A percentile compares a stretch with the other conserved stretches of the same genome.
Evolutionary conservation across 495 filamentous ascomycete genomes (phyloP).

Genomic region (Podospora anserina): DNA sequence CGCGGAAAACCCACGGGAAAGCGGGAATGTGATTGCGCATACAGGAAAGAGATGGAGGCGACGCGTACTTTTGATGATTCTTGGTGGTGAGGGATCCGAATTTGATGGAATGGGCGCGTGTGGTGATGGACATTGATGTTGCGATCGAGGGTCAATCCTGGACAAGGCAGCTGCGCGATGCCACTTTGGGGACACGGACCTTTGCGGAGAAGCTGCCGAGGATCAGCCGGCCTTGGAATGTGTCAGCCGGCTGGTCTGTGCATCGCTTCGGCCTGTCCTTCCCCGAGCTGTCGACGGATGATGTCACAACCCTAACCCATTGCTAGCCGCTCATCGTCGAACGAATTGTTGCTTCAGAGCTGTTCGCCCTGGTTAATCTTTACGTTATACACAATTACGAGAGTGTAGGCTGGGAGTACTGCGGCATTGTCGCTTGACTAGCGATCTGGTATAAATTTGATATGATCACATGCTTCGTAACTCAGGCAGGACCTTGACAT

Average conservation of each 20-base stretch:
- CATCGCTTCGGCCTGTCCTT: neutral
- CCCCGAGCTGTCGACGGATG: neutral
- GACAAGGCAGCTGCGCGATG: neutral
- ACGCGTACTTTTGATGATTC: constrained; percentile 31
- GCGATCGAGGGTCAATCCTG: constrained; percentile 17
- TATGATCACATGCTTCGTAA: neutral
- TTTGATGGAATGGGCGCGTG: constrained; percentile 26
- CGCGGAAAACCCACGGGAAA: constrained; percentile 17
- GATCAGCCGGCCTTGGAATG: constrained; percentile 8
- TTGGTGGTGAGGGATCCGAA: constrained; percentile 6
- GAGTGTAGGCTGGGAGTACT: no score
- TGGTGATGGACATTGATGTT: constrained; percentile 17
- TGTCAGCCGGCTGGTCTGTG: neutral
- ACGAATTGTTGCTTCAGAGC: neutral
- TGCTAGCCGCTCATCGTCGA: neutral
- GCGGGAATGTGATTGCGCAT: constrained; percentile 8
- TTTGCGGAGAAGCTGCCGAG: neutral
- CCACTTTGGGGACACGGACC: neutral
- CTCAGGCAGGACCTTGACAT: neutral
- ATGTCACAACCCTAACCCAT: constrained; percentile 9
- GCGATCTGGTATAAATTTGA: neutral
- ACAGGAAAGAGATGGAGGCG: constrained; percentile 1
- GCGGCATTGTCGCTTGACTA: no score
- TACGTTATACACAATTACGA: no score
- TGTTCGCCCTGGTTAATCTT: no score